Conservation (phyloP, 139 green algal species). For the Chlorella vulgaris region DNA sequence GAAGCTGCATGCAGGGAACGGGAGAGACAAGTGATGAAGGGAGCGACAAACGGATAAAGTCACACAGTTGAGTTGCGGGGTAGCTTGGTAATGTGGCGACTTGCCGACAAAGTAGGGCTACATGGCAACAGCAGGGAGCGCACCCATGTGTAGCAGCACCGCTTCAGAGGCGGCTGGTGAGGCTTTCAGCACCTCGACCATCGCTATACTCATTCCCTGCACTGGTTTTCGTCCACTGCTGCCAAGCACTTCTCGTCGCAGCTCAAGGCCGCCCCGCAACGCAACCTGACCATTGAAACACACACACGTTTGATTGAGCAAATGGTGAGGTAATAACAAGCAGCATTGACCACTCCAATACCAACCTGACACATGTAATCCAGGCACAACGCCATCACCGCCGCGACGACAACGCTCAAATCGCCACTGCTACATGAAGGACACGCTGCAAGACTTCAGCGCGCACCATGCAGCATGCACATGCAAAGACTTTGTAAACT, state of each 20-base stretch:
- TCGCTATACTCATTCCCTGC: neutral
- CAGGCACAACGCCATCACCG: neutral
- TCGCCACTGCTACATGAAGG: conserved; percentile 8
- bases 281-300: neutral
- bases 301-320: no score
- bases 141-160: conserved; percentile 6
- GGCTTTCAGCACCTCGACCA: neutral
- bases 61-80: neutral
- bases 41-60: neutral
- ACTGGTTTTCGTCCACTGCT: neutral
- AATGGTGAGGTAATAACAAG: no score
- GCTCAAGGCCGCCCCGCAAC: neutral
- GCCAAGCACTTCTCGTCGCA: conserved; percentile 9
- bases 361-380: no score
- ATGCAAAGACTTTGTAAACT: no score
- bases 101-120: neutral
- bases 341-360: no score
- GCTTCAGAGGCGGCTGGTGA: neutral
- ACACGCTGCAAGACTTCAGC: no score
- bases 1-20: neutral
- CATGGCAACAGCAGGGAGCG: neutral
- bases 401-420: conserved; percentile 1
- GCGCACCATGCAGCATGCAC: no score
- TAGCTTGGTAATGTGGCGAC: neutral
- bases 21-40: neutral